These are phyloP conservation scores for Penicillium sp. DNA, from an alignment of 2,329 filamentous ascomycete species.

Conservation along the genomic window DNA sequence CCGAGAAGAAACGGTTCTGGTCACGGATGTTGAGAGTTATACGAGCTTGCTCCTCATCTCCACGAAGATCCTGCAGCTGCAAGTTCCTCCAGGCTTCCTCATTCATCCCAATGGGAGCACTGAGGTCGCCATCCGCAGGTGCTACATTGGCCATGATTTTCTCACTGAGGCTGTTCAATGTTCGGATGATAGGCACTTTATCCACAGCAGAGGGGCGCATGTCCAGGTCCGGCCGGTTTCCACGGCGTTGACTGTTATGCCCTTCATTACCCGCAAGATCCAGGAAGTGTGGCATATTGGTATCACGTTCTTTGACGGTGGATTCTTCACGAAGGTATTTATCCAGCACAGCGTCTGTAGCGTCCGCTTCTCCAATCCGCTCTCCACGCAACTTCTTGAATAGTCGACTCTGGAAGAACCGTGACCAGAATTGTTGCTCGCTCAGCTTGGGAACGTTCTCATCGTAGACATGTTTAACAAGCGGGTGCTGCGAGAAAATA, in stretches of 20 bases:
- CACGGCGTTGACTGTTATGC: conserved; percentile 81
- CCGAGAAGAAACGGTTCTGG: conserved; percentile 77
- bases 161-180: conserved; percentile 85
- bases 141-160: conserved; percentile 89
- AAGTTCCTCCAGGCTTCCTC: conserved; percentile 74
- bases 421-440: conserved; percentile 84
- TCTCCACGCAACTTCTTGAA: conserved; percentile 92
- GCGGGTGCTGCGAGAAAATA: conserved; percentile 88
- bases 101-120: conserved; percentile 65
- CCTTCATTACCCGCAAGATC: conserved; percentile 93
- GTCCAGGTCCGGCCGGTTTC: conserved; percentile 84
- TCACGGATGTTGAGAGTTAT: conserved; percentile 86
- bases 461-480: conserved; percentile 87
- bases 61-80: conserved; percentile 75
- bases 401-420: conserved; percentile 87
- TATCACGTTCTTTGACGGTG: conserved; percentile 47
- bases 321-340: conserved; percentile 77
- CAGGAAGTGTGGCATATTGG: conserved; percentile 81
- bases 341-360: conserved; percentile 77
- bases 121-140: conserved; percentile 69
- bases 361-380: conserved; percentile 74
- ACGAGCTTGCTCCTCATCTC: conserved; percentile 69
- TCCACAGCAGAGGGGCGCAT: conserved; percentile 75
- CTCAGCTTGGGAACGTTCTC: conserved; percentile 82
- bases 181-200: conserved; percentile 84